A percentile compares a stretch with the other conserved stretches of the same genome.
phyloP scores from a whole-genome alignment of 2,329 filamentous ascomycete species.

The Aspergillus phoenicis region DNA sequence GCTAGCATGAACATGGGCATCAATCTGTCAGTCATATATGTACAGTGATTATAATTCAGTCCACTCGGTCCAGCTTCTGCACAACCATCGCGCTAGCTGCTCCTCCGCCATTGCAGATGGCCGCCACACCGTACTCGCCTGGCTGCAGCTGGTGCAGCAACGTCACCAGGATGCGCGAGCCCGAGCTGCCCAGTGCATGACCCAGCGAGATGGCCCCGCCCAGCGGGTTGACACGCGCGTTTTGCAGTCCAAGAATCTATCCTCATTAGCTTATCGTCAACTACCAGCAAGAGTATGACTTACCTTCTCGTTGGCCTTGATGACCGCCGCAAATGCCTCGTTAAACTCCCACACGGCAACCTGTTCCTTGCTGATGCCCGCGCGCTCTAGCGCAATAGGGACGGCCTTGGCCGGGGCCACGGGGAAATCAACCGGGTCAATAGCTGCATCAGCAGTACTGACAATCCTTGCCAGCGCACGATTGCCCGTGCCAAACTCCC shows the following conservation, averaged over 20 bases:
- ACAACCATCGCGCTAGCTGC: constrained; percentile 90
- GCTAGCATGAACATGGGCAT: neutral
- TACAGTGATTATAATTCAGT: constrained; percentile 23
- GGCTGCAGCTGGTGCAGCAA: constrained; percentile 87
- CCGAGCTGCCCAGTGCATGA: constrained; percentile 90
- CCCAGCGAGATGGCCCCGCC: constrained; percentile 91
- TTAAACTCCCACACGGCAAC: constrained; percentile 98
- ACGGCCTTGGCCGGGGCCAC: constrained; percentile 90
- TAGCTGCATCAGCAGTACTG: constrained; percentile 82
- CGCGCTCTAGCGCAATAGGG: constrained; percentile 81
- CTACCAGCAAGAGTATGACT: too few species aligned
- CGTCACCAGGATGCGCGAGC: constrained; percentile 85
- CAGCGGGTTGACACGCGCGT: constrained; percentile 79
- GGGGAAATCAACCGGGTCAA: constrained; percentile 91
- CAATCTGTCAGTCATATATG: neutral
- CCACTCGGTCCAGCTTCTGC: constrained; percentile 68
- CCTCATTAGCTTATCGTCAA: constrained; percentile 15
- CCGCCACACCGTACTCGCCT: constrained; percentile 91
- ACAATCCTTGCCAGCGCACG: constrained; percentile 86
- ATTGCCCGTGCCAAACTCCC: constrained; percentile 74
- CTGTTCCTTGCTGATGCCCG: constrained; percentile 87
- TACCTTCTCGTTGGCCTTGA: constrained; percentile 90
- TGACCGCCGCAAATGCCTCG: constrained; percentile 93
- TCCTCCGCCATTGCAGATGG: constrained; percentile 96
- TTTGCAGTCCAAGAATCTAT: constrained; percentile 76